These are phyloP conservation scores for Schizonepeta tenuifolia DNA, from an alignment of 257 asterid species.

Conservation along the genomic window DNA sequence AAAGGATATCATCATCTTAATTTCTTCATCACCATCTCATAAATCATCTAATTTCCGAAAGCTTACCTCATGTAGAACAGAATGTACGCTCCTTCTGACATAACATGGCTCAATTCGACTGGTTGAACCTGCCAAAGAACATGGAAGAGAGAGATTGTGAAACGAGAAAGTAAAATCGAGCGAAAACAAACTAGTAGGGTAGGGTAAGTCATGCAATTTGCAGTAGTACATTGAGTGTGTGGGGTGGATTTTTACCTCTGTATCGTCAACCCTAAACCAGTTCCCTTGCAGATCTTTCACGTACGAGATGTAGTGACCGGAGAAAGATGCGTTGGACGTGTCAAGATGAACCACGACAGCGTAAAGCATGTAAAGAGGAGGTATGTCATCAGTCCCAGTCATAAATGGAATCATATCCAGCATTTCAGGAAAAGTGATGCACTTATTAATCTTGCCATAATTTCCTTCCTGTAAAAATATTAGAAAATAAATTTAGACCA, in stretches of 20 bases:
- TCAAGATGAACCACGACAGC: conserved; percentile 85
- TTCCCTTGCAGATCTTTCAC: conserved; percentile 75
- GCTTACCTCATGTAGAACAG: conserved; percentile 83
- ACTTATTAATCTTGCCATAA: conserved; percentile 83
- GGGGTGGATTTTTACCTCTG: conserved; percentile 54
- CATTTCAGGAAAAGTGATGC: conserved; percentile 79
- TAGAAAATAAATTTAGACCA: conserved; percentile 12
- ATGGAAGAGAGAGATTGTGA: conserved; percentile 22
- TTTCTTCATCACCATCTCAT: neutral
- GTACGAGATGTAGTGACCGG: conserved; percentile 81
- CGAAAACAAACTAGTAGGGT: neutral
- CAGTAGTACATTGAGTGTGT: neutral
- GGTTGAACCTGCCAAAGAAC: conserved; percentile 61
- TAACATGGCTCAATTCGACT: conserved; percentile 68
- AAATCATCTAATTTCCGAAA: neutral
- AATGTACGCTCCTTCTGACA: conserved; percentile 88
- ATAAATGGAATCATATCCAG: conserved; percentile 81
- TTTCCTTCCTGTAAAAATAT: conserved; percentile 61
- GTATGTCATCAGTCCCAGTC: conserved; percentile 79
- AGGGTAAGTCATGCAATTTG: neutral
- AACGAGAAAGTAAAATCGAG: neutral
- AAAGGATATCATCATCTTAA: neutral
- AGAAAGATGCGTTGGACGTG: conserved; percentile 70
- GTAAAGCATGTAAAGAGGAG: conserved; percentile 82
- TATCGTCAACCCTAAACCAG: conserved; percentile 84